A percentile compares a stretch with the other conserved stretches of the same genome.
phyloP scores from a whole-genome alignment of 192 early-diverging fungal genomes.

The Phycomyces nitens region DNA sequence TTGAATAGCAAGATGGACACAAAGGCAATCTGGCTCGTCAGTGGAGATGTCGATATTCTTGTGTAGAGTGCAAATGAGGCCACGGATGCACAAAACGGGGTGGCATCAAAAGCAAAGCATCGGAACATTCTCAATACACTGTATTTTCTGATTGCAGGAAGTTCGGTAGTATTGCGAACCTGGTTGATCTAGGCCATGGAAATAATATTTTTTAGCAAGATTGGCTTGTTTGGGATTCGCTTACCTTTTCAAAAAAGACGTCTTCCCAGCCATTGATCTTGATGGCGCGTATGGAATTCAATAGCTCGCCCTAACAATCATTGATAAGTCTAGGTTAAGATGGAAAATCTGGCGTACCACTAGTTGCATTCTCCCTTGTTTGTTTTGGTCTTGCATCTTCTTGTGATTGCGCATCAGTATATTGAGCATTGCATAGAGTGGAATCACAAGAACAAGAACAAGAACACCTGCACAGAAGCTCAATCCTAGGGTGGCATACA shows the following conservation, averaged over 20 bases:
- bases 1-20: conserved; percentile 40
- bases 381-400: conserved; percentile 82
- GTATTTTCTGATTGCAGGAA: conserved; percentile 44
- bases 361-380: conserved; percentile 67
- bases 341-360: conserved; percentile 38
- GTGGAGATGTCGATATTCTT: conserved; percentile 31
- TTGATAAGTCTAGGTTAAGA: neutral
- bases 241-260: neutral
- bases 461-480: conserved; percentile 81
- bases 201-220: no score
- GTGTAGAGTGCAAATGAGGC: conserved; percentile 45
- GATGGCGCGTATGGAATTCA: neutral
- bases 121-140: neutral
- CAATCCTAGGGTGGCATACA: conserved; percentile 78
- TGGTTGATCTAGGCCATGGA: neutral
- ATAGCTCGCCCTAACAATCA: neutral
- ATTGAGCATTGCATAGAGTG: conserved; percentile 70
- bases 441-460: conserved; percentile 76
- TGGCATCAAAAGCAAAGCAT: conserved; percentile 8
- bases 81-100: conserved; percentile 26
- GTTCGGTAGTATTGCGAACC: conserved; percentile 27
- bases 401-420: conserved; percentile 64
- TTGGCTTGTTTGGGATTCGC: neutral
- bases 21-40: conserved; percentile 36
- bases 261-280: neutral